Evolutionary conservation across 345 rosid genomes (phyloP).

Genomic region (Geranium brycei): DNA sequence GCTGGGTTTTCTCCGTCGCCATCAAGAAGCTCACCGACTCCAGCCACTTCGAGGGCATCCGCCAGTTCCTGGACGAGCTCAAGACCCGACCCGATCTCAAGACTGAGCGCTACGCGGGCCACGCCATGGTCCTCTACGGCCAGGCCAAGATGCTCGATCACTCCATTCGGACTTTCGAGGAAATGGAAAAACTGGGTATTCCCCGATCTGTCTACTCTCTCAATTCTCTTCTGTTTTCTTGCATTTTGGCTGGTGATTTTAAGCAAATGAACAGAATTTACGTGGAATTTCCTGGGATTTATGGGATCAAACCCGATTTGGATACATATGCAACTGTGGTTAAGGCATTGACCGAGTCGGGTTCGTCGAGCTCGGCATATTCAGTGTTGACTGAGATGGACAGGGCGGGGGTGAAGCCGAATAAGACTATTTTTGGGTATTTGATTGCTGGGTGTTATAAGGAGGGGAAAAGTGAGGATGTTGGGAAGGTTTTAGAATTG

Average conservation of each 20-base stretch:
- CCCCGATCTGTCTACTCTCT: constrained; percentile 39
- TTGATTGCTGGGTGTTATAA: constrained; percentile 55
- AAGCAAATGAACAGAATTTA: constrained; percentile 50
- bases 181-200: constrained; percentile 31
- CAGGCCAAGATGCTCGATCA: constrained; percentile 66
- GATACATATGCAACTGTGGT: constrained; percentile 55
- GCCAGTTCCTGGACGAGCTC: constrained; percentile 47
- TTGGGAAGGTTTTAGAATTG: constrained; percentile 50
- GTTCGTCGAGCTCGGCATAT: constrained; percentile 45
- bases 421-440: constrained; percentile 30
- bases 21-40: constrained; percentile 36
- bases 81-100: constrained; percentile 46
- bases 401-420: constrained; percentile 42
- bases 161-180: constrained; percentile 39
- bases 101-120: constrained; percentile 45
- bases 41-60: constrained; percentile 35
- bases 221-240: constrained; percentile 56
- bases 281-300: constrained; percentile 42
- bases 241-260: constrained; percentile 45
- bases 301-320: constrained; percentile 42
- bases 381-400: constrained; percentile 73
- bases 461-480: constrained; percentile 66
- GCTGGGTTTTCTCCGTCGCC: constrained; percentile 61
- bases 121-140: constrained; percentile 58
- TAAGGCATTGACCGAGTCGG: constrained; percentile 52